Conservation (phyloP, 805 yeast species). For the Candida qinlingensis region DNA sequence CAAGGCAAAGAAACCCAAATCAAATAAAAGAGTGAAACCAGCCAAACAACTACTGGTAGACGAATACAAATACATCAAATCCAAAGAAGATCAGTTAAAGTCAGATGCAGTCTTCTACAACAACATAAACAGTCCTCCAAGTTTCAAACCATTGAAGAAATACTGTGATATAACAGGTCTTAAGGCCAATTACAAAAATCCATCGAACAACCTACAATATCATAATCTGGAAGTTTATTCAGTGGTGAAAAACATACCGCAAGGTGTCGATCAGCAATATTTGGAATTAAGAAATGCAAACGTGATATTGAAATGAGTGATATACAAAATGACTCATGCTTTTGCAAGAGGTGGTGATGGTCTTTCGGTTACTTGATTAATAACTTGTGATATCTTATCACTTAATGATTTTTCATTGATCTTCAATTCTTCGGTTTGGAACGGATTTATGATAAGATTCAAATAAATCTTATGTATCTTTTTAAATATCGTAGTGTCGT, state of each 20-base stretch:
- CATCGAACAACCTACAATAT: constrained; percentile 69
- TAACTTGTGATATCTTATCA: constrained; percentile 12
- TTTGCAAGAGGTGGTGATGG: neutral
- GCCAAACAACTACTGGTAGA: constrained; percentile 68
- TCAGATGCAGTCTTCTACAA: constrained; percentile 61
- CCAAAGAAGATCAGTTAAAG: constrained; percentile 24
- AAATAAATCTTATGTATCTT: constrained; percentile 51
- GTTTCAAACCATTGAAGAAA: constrained; percentile 69
- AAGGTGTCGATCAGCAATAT: constrained; percentile 92
- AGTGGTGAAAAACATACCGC: constrained; percentile 69
- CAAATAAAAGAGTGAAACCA: constrained; percentile 66
- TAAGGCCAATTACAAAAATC: constrained; percentile 68
- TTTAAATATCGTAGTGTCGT: constrained; percentile 27
- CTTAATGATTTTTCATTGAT: constrained; percentile 22
- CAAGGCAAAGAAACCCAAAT: constrained; percentile 49
- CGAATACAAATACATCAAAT: constrained; percentile 62
- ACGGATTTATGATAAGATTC: constrained; percentile 58
- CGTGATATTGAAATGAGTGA: constrained; percentile 57
- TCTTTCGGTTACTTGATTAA: constrained; percentile 7
- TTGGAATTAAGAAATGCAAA: constrained; percentile 83
- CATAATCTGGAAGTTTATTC: constrained; percentile 81
- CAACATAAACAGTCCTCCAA: constrained; percentile 80
- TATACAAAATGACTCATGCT: neutral
- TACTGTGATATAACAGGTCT: constrained; percentile 95
- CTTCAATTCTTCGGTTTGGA: constrained; percentile 30